Conservation (phyloP, 805 yeast genomes). For the Cyberlindnera japonica region DNA sequence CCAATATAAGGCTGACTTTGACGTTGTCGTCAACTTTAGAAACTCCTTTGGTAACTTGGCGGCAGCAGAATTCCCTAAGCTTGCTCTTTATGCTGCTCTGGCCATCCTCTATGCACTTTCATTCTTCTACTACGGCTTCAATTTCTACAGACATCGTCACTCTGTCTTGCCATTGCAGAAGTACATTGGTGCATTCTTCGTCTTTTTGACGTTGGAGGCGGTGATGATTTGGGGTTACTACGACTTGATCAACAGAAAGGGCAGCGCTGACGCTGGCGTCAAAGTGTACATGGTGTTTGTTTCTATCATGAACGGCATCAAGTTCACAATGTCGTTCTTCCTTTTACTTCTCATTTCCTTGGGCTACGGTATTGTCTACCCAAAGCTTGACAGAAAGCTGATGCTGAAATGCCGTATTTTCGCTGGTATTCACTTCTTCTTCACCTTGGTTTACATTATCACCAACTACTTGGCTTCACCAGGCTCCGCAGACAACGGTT, state of each 20-base stretch:
- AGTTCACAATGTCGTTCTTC: conserved; percentile 85
- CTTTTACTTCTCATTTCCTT: conserved; percentile 77
- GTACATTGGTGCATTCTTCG: conserved; percentile 82
- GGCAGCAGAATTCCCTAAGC: conserved; percentile 87
- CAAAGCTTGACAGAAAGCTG: conserved; percentile 68
- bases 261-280: conserved; percentile 47
- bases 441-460: conserved; percentile 51
- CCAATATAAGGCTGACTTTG: conserved; percentile 39
- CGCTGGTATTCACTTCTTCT: conserved; percentile 52
- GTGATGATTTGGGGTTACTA: conserved; percentile 89
- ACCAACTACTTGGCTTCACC: conserved; percentile 51
- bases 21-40: conserved; percentile 75
- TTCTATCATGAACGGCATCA: conserved; percentile 73
- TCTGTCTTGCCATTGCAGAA: conserved; percentile 88
- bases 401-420: conserved; percentile 71
- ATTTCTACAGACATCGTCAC: conserved; percentile 78
- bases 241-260: conserved; percentile 70
- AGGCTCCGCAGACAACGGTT: conserved; percentile 38
- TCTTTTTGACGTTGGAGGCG: conserved; percentile 78
- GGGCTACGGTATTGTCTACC: conserved; percentile 93
- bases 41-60: conserved; percentile 88
- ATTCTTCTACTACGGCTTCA: conserved; percentile 78
- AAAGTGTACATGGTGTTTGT: conserved; percentile 74
- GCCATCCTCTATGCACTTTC: conserved; percentile 82
- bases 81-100: conserved; percentile 82